Evolutionary conservation across 306 rosid genomes (phyloP).

Genomic region (Gleditsia sinensis): DNA sequence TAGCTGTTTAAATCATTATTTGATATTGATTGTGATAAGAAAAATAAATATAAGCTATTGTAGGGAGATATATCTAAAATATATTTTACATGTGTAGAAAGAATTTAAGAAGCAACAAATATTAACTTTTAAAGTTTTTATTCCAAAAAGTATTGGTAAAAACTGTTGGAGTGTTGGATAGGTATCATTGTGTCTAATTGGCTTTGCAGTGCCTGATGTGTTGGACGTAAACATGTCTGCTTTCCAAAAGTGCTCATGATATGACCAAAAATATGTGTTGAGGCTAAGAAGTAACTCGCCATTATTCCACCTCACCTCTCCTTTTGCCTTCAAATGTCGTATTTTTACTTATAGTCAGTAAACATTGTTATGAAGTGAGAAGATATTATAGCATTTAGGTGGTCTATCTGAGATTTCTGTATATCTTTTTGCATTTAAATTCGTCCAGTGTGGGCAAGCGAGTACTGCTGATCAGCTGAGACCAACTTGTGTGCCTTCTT

Average conservation of each 20-base stretch:
- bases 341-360: neutral
- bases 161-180: neutral
- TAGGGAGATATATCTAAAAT: neutral
- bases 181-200: neutral
- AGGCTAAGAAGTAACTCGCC: neutral
- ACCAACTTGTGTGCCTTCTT: constrained; percentile 69
- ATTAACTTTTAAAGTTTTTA: neutral
- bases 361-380: neutral
- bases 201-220: neutral
- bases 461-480: constrained; percentile 71
- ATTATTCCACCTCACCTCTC: neutral
- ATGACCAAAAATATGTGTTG: neutral
- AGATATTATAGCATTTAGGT: neutral
- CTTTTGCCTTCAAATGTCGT: neutral
- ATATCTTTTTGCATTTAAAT: neutral
- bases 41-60: neutral
- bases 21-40: neutral
- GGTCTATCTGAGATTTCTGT: neutral
- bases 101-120: neutral
- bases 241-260: neutral
- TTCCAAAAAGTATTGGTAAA: neutral
- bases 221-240: neutral
- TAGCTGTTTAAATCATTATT: neutral
- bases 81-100: neutral
- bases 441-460: constrained; percentile 83